Conservation (phyloP, 2,329 filamentous ascomycete species). For the Colletotrichum aenigma region DNA sequence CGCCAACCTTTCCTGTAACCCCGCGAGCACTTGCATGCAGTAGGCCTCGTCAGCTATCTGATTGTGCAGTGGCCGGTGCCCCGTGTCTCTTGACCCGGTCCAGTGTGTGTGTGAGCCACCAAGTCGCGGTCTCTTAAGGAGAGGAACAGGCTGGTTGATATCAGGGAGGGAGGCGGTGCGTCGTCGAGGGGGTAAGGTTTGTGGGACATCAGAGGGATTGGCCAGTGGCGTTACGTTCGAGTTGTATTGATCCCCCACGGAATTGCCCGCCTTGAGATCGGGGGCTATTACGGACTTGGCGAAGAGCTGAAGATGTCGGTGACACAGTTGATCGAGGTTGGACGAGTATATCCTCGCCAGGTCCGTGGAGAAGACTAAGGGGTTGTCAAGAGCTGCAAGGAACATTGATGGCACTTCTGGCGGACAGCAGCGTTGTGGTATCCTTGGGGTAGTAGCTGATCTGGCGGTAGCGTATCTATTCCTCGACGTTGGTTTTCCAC, state of each 20-base stretch:
- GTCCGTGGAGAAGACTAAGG: background rate
- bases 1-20: background rate
- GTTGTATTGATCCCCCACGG: background rate
- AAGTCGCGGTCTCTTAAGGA: background rate
- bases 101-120: background rate
- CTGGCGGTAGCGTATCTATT: background rate
- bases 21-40: background rate
- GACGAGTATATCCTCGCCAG: background rate
- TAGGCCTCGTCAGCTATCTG: background rate
- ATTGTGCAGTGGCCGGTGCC: background rate
- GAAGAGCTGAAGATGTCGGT: background rate
- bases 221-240: background rate
- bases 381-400: conserved; percentile 2
- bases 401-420: background rate
- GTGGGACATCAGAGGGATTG: background rate
- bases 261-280: background rate
- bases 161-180: background rate
- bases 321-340: background rate
- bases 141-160: background rate
- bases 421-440: background rate
- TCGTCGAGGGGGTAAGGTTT: background rate
- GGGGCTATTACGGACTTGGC: background rate
- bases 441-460: background rate
- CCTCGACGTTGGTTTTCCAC: no score
- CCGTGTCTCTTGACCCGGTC: background rate